Conservation (phyloP, 257 asterid genomes). For the Salvia splendens region DNA sequence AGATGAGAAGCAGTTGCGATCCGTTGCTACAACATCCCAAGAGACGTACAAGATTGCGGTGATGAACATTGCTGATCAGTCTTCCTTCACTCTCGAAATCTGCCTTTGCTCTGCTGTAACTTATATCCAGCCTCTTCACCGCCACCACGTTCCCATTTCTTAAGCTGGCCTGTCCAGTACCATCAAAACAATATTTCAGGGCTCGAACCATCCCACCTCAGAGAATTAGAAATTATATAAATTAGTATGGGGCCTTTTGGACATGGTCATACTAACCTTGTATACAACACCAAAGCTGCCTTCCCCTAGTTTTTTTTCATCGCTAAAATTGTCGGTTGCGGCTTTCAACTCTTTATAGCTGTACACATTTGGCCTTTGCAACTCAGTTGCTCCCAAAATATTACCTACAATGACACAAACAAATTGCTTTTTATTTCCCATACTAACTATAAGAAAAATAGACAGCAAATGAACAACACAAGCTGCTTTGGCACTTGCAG, state of each 20-base stretch:
- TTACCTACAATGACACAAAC: constrained; percentile 36
- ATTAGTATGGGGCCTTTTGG: no score
- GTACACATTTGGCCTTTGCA: constrained; percentile 66
- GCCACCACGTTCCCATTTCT: constrained; percentile 63
- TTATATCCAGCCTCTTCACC: constrained; percentile 60
- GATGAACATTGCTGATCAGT: constrained; percentile 86
- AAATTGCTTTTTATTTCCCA: not conserved
- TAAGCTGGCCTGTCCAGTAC: constrained; percentile 54
- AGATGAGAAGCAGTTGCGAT: constrained; percentile 61
- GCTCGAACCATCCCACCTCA: no score
- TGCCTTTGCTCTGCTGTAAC: constrained; percentile 53
- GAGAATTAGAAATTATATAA: no score
- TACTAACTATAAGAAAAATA: not conserved
- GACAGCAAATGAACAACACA: not conserved
- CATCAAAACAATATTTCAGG: no score
- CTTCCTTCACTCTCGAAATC: constrained; percentile 76
- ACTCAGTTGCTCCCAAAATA: constrained; percentile 66
- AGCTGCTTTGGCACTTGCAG: constrained; percentile 40
- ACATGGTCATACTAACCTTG: no score
- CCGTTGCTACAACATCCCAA: constrained; percentile 69
- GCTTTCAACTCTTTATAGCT: constrained; percentile 58
- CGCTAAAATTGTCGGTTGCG: constrained; percentile 64
- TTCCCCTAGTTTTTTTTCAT: constrained; percentile 64
- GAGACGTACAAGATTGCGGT: constrained; percentile 78
- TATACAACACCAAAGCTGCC: constrained; percentile 78